Evolutionary conservation across 257 asterid genomes (phyloP), one percentile per base, ranked within the genome.

Genomic region (Ilex asprella): DNA sequence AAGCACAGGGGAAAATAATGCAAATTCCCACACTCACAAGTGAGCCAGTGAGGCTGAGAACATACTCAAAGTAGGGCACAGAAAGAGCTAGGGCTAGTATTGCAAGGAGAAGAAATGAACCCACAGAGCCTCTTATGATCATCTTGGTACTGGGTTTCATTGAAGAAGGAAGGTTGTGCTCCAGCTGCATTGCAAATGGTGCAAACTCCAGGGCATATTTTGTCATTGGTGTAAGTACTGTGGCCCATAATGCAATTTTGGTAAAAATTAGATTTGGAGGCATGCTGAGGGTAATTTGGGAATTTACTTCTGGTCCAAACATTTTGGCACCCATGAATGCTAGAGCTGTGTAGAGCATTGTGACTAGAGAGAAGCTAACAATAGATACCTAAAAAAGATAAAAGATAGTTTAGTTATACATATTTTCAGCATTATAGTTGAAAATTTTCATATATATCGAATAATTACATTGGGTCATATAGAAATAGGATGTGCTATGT

Each of bases 281-380:
- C 89, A 85, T 79, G 82, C 88, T 82, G 56, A 87, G 78, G 12
- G 94, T 87, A 53, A 85, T 77, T 58, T 85, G 91, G n/a, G 95
- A 73, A 60, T 64, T 73, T 39, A 85, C 91, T 70, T 80, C 71
- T 2, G 88, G 82, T 56, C 94, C 95, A 58, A 81, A 87, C 59
- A 87, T 63, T 53, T 76, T 85, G 21, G 91, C 88, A 55, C 95
- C 95, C 84, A 81, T 78, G 82, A 87, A 82, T 2, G 83, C 94
- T 61, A 87, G 53, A 66, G 75, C 1, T 62, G 84, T 65, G 78
- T 87, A 85, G 2, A 80, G 76, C 7, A 56, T 6, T 56, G 91
- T 83, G 59, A 83, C 88, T 29, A 79, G 0, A 55, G 87, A 65
- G 82, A 87, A 87, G 74, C 95, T 85, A 60, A 78, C 86, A 4